Base-by-base conservation (phyloP, 352 stramenopile species). In the Pythium myriotylum region DNA sequence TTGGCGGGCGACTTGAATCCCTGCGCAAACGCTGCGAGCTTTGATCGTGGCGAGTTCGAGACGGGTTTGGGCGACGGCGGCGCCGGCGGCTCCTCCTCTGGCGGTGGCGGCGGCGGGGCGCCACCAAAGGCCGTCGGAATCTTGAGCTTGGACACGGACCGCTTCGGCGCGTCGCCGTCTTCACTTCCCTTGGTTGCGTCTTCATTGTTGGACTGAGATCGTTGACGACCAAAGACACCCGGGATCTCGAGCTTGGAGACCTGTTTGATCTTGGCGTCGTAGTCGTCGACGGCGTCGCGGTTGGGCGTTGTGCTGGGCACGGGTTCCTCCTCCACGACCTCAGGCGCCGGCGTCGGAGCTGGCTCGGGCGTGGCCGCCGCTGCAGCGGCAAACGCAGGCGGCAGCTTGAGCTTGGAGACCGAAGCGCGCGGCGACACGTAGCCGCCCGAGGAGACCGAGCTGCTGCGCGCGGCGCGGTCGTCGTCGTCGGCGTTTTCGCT, bases 81-180 rank as follows among this genome's bases (percentile, higher is more conserved):
- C 8, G 50, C 35, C 16, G 39, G 43, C 26, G 49, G 16, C 26
- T 62, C 54, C 22, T 51, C 55, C 40, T 59, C 41, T 8, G 19
- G 12, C 51, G 33, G 62, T 23, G 49, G 49, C 35, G 27, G 62
- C 56, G 2, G 74, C 72, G 43, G 14, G 17, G 32, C 27, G 12
- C 43, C 19, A 27, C 20, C 37, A 53, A 91, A 91, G 40, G 81
- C 77, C 7, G 62, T 70, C 0, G 73, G 73, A 32, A 82, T 82
- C 26, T 68, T 74, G 4, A 91, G 70, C 59, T 89, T 91, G 50
- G 82, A 91, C 53, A 86, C 84, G 5, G 79, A 74, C 20, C 80
- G 78, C 54, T 55, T 65, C 33, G 20, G 14, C 41, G 48, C 16
- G 7, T 57, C 53, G 3, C 23, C 40, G 6, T 17, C 35, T 1